These are phyloP conservation scores for Cordyceps fumosorosea DNA, from an alignment of 2,329 filamentous ascomycete species.

Conservation along the genomic window DNA sequence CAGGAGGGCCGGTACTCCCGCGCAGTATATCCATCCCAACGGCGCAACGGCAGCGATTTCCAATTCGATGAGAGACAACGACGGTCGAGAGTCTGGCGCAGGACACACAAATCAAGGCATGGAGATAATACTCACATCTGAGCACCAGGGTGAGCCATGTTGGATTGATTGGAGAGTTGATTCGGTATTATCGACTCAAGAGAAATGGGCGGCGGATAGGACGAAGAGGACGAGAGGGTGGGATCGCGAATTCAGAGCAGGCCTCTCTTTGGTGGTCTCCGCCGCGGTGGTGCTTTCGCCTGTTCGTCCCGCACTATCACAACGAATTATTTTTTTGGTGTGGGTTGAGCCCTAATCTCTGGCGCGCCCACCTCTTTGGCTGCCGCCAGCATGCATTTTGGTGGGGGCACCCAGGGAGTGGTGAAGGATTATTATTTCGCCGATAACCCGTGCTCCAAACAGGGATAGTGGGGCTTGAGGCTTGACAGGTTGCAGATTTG, in stretches of 20 bases:
- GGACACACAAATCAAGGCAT: background rate
- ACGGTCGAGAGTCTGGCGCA: background rate
- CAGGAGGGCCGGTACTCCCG: background rate
- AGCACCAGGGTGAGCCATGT: constrained; percentile 54
- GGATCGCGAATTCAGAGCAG: constrained; percentile 11
- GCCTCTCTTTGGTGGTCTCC: constrained; percentile 10
- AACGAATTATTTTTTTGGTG: constrained; percentile 20
- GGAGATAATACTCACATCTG: constrained; percentile 49
- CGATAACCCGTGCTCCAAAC: background rate
- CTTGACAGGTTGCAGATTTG: background rate
- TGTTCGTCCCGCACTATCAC: constrained; percentile 6
- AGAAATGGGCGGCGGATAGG: background rate
- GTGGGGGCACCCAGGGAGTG: background rate
- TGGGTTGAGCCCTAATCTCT: constrained; percentile 26
- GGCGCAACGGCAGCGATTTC: background rate
- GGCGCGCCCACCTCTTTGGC: background rate
- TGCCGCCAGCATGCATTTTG: background rate
- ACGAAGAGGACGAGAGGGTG: constrained; percentile 6
- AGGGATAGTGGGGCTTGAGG: background rate
- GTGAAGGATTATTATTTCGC: constrained; percentile 2
- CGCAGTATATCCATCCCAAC: background rate
- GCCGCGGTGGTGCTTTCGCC: constrained; percentile 6
- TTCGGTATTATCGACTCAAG: constrained; percentile 3
- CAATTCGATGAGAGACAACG: background rate
- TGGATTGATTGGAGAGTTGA: constrained; percentile 31